These are phyloP conservation scores for Circinella umbellata DNA, from an alignment of 371 early-diverging fungal species.

Conservation along the genomic window DNA sequence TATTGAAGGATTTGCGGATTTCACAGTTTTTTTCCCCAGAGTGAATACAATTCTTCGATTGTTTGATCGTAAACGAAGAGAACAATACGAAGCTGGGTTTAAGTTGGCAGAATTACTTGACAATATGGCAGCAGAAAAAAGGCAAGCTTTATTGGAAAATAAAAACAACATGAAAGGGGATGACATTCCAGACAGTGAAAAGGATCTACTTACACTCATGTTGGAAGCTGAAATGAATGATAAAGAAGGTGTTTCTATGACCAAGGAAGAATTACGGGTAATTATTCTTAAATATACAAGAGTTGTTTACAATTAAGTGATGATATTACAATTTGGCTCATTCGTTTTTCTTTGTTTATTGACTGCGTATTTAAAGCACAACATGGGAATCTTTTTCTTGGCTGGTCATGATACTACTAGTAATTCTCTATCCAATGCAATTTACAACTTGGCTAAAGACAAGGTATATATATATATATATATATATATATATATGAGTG, in stretches of 20 bases:
- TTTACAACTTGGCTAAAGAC: conserved; percentile 33
- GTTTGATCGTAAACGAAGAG: neutral
- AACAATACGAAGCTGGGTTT: neutral
- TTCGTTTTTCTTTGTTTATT: neutral
- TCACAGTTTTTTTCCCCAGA: conserved; percentile 4
- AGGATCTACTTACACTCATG: conserved; percentile 43
- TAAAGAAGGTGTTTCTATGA: conserved; percentile 15
- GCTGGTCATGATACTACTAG: conserved; percentile 41
- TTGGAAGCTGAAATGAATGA: conserved; percentile 35
- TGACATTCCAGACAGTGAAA: conserved; percentile 22
- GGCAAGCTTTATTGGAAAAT: neutral
- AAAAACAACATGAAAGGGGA: neutral
- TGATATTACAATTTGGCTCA: neutral
- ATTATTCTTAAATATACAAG: neutral
- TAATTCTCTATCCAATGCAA: conserved; percentile 22
- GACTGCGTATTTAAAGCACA: neutral
- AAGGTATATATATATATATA: neutral
- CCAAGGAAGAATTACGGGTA: conserved; percentile 27
- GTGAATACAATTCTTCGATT: conserved; percentile 1
- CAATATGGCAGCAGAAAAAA: conserved; percentile 5
- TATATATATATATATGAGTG: neutral
- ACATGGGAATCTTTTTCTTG: conserved; percentile 11
- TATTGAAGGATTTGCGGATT: conserved; percentile 16
- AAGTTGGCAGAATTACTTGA: conserved; percentile 13
- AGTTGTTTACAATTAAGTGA: neutral